Percentiles rank a stretch among this genome's conserved stretches.
Evolutionary conservation across 352 stramenopile species (phyloP).

Genomic region (Phytophthora agathidicida): DNA sequence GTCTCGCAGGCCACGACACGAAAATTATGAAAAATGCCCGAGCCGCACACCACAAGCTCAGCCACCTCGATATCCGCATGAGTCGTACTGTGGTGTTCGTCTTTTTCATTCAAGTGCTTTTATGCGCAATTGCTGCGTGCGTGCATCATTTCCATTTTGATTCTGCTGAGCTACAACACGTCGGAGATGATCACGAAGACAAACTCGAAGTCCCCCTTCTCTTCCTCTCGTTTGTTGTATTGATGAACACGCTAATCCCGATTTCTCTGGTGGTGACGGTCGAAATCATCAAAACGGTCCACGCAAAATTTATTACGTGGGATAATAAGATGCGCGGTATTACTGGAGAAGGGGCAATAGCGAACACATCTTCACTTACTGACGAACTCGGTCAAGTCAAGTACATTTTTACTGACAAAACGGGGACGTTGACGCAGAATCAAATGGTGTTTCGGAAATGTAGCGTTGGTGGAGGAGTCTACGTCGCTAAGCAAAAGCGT

Average conservation of each 20-base stretch:
- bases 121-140: conserved; percentile 63
- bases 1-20: conserved; percentile 75
- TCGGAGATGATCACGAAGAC: conserved; percentile 1
- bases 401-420: conserved; percentile 95
- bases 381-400: conserved; percentile 93
- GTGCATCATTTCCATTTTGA: conserved; percentile 39
- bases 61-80: conserved; percentile 79
- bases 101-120: conserved; percentile 71
- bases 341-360: conserved; percentile 70
- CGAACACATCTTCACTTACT: conserved; percentile 90
- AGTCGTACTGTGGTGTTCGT: conserved; percentile 81
- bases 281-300: conserved; percentile 77
- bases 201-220: conserved; percentile 52
- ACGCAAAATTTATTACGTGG: conserved; percentile 84
- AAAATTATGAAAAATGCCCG: conserved; percentile 92
- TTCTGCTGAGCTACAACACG: background rate
- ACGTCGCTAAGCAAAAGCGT: conserved; percentile 46
- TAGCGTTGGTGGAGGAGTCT: conserved; percentile 90
- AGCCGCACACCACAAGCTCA: conserved; percentile 83
- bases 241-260: conserved; percentile 93
- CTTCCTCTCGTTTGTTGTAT: conserved; percentile 91
- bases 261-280: conserved; percentile 93
- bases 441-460: conserved; percentile 97
- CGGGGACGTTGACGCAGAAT: conserved; percentile 94
- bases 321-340: conserved; percentile 64